Evolutionary conservation across 1,284 basidiomycete genomes (phyloP).

Genomic region (Ganoderma resinaceum): DNA sequence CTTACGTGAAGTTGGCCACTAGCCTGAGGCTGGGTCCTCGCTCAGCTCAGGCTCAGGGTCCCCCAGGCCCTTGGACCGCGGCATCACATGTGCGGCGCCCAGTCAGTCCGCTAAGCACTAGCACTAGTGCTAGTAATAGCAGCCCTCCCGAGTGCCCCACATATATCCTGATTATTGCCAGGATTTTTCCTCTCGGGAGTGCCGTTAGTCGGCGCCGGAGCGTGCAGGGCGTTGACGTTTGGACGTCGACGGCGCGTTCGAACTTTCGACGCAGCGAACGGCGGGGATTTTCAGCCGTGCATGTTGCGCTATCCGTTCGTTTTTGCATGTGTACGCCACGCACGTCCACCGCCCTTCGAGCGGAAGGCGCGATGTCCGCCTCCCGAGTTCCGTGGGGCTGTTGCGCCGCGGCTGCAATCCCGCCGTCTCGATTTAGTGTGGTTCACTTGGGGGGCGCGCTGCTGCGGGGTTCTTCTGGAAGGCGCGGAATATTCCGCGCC

Average conservation of each 20-base stretch:
- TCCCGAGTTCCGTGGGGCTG: not conserved
- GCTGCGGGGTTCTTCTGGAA: not conserved
- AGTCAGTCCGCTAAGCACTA: not conserved
- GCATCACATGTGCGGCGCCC: slow-evolving; percentile 3
- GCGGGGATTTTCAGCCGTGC: not conserved
- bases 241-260: not conserved
- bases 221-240: not conserved
- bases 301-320: not conserved
- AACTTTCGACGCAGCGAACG: not conserved
- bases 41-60: not conserved
- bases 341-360: no score
- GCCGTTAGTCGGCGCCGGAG: slow-evolving; percentile 1
- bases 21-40: no score
- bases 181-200: not conserved
- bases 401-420: not conserved
- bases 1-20: not conserved
- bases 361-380: no score
- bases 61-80: no score
- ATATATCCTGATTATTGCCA: no score
- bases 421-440: not conserved
- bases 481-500: not conserved
- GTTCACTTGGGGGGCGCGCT: not conserved
- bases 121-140: no score
- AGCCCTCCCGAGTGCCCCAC: no score
- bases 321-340: not conserved